Evolutionary conservation across 2,329 filamentous ascomycete genomes (phyloP).

Genomic region (Helminthosporium solani): DNA sequence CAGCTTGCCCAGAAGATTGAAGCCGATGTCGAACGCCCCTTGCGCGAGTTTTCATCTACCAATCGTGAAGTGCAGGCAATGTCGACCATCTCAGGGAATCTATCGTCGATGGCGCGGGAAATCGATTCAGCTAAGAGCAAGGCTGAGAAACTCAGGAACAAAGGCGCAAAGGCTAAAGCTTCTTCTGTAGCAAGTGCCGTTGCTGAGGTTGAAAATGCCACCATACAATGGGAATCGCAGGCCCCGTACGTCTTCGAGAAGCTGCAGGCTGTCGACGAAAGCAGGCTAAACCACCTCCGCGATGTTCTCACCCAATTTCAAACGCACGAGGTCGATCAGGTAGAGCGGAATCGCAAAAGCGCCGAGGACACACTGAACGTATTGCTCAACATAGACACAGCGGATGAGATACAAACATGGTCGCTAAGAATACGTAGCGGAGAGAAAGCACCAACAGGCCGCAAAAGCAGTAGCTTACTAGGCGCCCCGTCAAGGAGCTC

Average conservation of each 20-base stretch:
- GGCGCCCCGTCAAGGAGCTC: constrained; percentile 36
- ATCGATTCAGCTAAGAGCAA: constrained; percentile 82
- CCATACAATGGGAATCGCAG: constrained; percentile 87
- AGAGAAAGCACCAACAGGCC: constrained; percentile 30
- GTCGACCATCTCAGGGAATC: constrained; percentile 76
- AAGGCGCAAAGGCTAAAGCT: constrained; percentile 72
- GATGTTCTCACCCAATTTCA: constrained; percentile 90
- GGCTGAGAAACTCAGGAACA: constrained; percentile 78
- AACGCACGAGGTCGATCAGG: constrained; percentile 86
- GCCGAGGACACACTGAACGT: constrained; percentile 79
- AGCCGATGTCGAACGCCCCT: constrained; percentile 79
- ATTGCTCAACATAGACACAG: constrained; percentile 82
- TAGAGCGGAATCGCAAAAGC: constrained; percentile 71
- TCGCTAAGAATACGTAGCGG: constrained; percentile 48
- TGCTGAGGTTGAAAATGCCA: constrained; percentile 73
- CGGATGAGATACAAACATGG: constrained; percentile 81
- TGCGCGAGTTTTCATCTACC: constrained; percentile 71
- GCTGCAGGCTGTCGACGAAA: constrained; percentile 87
- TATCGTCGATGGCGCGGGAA: constrained; percentile 77
- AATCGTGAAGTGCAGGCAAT: constrained; percentile 79
- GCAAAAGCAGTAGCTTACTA: constrained; percentile 34
- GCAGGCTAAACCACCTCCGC: constrained; percentile 81
- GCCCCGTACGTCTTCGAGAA: constrained; percentile 94
- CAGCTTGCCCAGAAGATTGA: constrained; percentile 79
- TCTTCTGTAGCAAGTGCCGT: constrained; percentile 76